Evolutionary conservation across 495 filamentous ascomycete species (phyloP).

Genomic region (Chaetomium fimeti): DNA sequence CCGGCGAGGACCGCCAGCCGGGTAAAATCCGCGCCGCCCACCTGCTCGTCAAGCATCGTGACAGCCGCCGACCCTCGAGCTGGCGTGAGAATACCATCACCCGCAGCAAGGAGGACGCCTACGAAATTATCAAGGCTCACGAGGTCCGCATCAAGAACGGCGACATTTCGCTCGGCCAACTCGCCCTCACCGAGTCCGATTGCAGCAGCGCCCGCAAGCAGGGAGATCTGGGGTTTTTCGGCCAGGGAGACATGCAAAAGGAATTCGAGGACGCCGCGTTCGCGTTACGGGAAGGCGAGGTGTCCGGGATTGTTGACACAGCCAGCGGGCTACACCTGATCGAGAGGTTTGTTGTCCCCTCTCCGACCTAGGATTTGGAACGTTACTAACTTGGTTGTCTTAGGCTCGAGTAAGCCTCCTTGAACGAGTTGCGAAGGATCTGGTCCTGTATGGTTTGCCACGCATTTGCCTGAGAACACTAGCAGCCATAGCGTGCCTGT

Average conservation of each 20-base stretch:
- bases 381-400: constrained; percentile 11
- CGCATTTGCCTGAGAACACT: background rate
- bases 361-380: background rate
- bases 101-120: constrained; percentile 81
- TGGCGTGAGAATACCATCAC: constrained; percentile 88
- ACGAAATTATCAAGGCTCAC: constrained; percentile 68
- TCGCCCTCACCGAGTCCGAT: constrained; percentile 87
- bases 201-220: constrained; percentile 92
- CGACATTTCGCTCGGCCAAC: constrained; percentile 64
- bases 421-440: background rate
- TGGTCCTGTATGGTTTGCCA: background rate
- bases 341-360: constrained; percentile 64
- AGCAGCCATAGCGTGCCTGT: background rate
- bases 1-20: constrained; percentile 50
- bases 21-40: constrained; percentile 92
- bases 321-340: constrained; percentile 96
- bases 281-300: constrained; percentile 75
- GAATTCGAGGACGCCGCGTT: constrained; percentile 97
- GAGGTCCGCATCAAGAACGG: constrained; percentile 71
- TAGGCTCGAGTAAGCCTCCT: constrained; percentile 20
- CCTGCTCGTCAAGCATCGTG: constrained; percentile 86
- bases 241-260: constrained; percentile 93
- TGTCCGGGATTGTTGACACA: constrained; percentile 83
- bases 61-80: constrained; percentile 81
- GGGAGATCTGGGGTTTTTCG: constrained; percentile 94